Evolutionary conservation across 2,329 filamentous ascomycete genomes (phyloP).

Genomic region (Alternaria brassicicola): DNA sequence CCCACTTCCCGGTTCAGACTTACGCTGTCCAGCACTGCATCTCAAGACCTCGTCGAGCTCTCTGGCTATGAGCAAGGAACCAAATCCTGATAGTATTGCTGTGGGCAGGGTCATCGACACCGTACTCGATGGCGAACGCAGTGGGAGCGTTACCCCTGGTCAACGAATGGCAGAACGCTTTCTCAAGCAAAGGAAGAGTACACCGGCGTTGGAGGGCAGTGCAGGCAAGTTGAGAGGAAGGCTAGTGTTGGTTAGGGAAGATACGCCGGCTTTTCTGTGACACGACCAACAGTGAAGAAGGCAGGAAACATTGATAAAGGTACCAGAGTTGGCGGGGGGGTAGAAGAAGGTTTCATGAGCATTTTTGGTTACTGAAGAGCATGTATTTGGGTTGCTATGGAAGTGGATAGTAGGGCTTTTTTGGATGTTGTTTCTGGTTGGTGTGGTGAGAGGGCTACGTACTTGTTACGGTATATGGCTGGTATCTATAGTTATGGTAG

Average conservation of each 20-base stretch:
- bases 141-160: constrained; percentile 35
- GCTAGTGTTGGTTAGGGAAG: constrained; percentile 21
- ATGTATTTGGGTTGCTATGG: neutral
- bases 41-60: constrained; percentile 19
- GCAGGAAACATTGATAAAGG: neutral
- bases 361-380: neutral
- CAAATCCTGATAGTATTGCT: constrained; percentile 5
- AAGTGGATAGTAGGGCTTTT: neutral
- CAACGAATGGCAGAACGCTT: constrained; percentile 43
- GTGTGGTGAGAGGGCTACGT: neutral
- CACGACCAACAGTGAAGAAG: neutral
- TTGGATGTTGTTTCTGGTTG: neutral
- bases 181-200: constrained; percentile 28
- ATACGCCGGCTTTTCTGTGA: constrained; percentile 34
- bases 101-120: constrained; percentile 21
- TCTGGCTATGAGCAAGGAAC: constrained; percentile 25
- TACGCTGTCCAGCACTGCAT: constrained; percentile 8
- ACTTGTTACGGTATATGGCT: neutral
- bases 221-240: constrained; percentile 7
- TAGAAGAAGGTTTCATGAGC: neutral
- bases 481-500: neutral
- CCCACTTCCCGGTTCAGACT: constrained; percentile 11
- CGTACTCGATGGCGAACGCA: constrained; percentile 11
- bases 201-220: neutral
- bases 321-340: neutral